phyloP scores from a whole-genome alignment of 73 alveolate genomes.

The Urostyla sp. region DNA sequence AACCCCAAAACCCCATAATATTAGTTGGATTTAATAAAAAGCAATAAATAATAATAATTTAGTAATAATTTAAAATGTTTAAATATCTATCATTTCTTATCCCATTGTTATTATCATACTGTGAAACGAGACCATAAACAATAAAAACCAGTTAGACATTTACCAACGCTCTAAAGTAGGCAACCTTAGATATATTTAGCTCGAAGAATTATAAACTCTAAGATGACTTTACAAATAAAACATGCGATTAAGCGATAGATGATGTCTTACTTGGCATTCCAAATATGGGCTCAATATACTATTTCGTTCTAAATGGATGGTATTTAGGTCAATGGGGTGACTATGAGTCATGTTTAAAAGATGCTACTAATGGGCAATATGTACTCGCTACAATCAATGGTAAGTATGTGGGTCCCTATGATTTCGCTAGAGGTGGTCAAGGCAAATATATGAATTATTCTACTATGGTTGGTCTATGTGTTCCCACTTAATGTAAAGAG shows the following conservation, averaged over 20 bases:
- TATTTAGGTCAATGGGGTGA: constrained; percentile 75
- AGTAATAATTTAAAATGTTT: too few relatives aligned
- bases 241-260: constrained; percentile 40
- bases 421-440: constrained; percentile 53
- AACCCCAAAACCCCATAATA: too few relatives aligned
- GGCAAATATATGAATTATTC: constrained; percentile 48
- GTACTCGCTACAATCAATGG: constrained; percentile 34
- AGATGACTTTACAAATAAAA: too few relatives aligned
- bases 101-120: too few relatives aligned
- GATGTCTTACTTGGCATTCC: constrained; percentile 7
- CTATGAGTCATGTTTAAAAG: constrained; percentile 68
- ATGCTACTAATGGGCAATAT: constrained; percentile 53
- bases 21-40: too few relatives aligned
- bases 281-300: constrained; percentile 60
- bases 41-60: too few relatives aligned
- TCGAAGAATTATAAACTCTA: too few relatives aligned
- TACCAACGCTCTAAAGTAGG: too few relatives aligned
- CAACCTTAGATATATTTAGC: too few relatives aligned
- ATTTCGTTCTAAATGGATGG: constrained; percentile 63
- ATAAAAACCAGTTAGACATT: too few relatives aligned
- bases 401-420: constrained; percentile 19
- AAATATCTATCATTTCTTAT: too few relatives aligned
- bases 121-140: too few relatives aligned
- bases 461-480: constrained; percentile 39
- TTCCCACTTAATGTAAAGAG: constrained; percentile 43